Evolutionary conservation across 2,329 filamentous ascomycete species (phyloP), one percentile per base, ranked within the genome.

Genomic region (Fusarium anguioides): DNA sequence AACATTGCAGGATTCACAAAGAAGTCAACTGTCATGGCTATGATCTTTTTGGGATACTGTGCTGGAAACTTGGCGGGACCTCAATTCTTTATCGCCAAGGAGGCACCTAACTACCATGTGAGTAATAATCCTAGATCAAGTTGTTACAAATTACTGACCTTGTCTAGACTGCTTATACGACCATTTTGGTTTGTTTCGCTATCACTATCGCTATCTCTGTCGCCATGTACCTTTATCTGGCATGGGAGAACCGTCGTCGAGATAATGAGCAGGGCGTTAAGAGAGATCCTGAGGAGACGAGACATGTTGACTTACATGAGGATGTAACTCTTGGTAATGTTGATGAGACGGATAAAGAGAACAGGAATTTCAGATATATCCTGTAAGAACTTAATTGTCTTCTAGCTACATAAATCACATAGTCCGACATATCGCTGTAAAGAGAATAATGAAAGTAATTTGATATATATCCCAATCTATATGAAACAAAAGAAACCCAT

Each of bases 1-100:
- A 60, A 60, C 18, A 60, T 60, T 6, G 57, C 57, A 1, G 57
- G 57, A 4, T 60, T 60, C 12, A 60, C 57, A 0, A 60, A 60
- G 4, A 60, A 60, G 20, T 60, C 57, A 0, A 60, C 57, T 0
- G 57, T 60, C 4, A 60, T 60, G 57, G 57, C 57, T 0, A 60
- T 60, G 57, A 60, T 60, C 2, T 60, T 60, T 18, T 5, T 60
- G 3, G 57, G 57, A 14, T 60, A 60, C 1, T 60, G 57, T 9
- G 57, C 57, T 6, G 57, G 57, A n/a, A 60, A 60, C 12, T 3
- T 60, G 1, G 23, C 24, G 3, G 57, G 57, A 1, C 57, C 57
- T 12, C 57, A 60, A 6, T 60, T 60, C 31, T 60, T 60, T 11
- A 60, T 60, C 10, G 60, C 37, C 17, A 52, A 54, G 0, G 57